Evolutionary conservation across 208 protist genomes (phyloP).

Genomic region (Trypanosoma platydactyli): DNA sequence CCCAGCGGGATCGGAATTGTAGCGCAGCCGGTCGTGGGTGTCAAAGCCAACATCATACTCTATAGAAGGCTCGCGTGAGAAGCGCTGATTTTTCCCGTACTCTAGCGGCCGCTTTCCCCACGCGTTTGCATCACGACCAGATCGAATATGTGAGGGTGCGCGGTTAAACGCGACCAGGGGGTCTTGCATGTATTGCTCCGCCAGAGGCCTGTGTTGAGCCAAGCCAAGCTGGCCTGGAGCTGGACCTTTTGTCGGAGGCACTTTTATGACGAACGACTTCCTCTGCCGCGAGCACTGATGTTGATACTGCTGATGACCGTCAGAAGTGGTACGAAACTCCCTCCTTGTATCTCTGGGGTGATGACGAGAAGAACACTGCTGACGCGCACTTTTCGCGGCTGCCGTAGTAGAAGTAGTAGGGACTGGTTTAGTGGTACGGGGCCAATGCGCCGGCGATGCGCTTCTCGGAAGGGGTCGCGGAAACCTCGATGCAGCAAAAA

Average conservation of each 20-base stretch:
- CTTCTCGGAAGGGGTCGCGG: background rate
- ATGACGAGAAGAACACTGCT: background rate
- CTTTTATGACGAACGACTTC: background rate
- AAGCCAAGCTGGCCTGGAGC: background rate
- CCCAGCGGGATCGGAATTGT: background rate
- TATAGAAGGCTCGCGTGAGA: constrained; percentile 12
- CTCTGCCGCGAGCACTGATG: background rate
- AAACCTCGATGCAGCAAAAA: background rate
- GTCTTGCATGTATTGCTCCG: constrained; percentile 5
- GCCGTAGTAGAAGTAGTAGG: background rate
- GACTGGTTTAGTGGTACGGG: background rate
- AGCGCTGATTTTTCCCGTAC: background rate
- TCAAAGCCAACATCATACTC: constrained; percentile 11
- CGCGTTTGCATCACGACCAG: background rate
- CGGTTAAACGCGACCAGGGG: background rate
- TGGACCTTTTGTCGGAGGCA: background rate
- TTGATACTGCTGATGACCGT: background rate
- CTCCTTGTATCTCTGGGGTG: background rate
- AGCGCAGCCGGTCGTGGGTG: background rate
- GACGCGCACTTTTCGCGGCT: background rate
- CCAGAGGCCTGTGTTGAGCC: background rate
- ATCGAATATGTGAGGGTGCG: background rate
- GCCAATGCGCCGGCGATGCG: background rate
- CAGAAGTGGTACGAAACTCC: background rate
- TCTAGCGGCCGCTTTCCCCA: background rate